These are phyloP conservation scores for Adiantum capillusveneris DNA, from an alignment of 75 land plant genomes.

Conservation along the genomic window DNA sequence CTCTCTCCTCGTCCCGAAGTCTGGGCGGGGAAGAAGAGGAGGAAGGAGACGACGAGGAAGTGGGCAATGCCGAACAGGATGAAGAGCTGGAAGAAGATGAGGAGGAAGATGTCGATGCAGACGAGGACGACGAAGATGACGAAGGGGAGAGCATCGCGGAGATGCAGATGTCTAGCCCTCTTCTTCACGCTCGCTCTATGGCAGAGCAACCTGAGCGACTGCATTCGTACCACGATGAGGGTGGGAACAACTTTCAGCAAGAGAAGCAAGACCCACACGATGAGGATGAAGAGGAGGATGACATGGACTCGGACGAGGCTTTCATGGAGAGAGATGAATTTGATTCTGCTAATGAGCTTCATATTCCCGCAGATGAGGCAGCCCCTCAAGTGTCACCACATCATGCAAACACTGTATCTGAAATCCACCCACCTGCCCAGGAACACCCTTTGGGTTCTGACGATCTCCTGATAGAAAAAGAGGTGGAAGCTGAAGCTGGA, in stretches of 20 bases:
- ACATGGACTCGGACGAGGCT: constrained; percentile 10
- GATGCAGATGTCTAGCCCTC: not conserved
- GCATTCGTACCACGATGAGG: not conserved
- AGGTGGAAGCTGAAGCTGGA: constrained; percentile 4
- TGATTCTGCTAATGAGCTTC: not conserved
- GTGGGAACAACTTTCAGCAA: not conserved
- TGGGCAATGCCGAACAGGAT: constrained; percentile 8
- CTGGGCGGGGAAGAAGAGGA: constrained; percentile 12
- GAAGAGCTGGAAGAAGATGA: constrained; percentile 12
- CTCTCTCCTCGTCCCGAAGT: not conserved
- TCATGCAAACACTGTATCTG: not conserved
- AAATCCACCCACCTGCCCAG: not conserved
- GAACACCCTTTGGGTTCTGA: not conserved
- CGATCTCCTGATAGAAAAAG: constrained; percentile 1
- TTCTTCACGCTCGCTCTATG: not conserved
- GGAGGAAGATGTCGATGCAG: constrained; percentile 16
- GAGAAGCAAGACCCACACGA: not conserved
- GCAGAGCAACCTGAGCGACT: not conserved
- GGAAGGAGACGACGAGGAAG: constrained; percentile 13
- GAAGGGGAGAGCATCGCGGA: constrained; percentile 2
- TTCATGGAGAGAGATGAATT: constrained; percentile 2
- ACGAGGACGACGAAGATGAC: constrained; percentile 16
- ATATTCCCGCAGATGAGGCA: constrained; percentile 13
- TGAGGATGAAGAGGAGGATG: constrained; percentile 6
- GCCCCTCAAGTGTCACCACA: not conserved